Percentiles rank a stretch among this genome's conserved stretches.
phyloP scores from a whole-genome alignment of 352 stramenopile species.

The Phytophthora crassamura region DNA sequence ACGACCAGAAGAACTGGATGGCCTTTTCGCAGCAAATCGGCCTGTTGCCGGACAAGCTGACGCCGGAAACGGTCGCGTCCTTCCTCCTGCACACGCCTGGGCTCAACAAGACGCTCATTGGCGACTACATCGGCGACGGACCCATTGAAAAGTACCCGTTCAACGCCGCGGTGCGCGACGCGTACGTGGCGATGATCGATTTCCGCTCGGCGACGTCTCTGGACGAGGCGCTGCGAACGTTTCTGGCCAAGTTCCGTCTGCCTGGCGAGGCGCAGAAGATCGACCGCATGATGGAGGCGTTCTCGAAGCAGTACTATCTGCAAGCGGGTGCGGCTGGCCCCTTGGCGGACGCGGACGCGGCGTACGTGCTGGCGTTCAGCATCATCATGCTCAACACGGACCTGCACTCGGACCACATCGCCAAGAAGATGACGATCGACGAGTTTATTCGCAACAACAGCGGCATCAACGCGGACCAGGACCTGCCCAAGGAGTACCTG shows the following conservation, averaged over 20 bases:
- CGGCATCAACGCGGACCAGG: conserved; percentile 83
- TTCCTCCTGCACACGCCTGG: conserved; percentile 95
- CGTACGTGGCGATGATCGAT: conserved; percentile 94
- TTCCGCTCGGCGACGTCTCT: conserved; percentile 90
- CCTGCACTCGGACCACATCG: conserved; percentile 93
- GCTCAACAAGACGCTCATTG: conserved; percentile 94
- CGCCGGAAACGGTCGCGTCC: conserved; percentile 88
- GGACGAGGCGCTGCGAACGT: conserved; percentile 92
- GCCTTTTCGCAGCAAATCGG: conserved; percentile 89
- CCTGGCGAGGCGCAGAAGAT: conserved; percentile 99
- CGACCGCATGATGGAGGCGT: conserved; percentile 97
- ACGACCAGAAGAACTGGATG: conserved; percentile 93
- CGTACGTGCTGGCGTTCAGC: conserved; percentile 97
- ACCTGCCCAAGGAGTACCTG: conserved; percentile 78
- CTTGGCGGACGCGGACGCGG: conserved; percentile 91
- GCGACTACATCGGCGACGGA: conserved; percentile 96
- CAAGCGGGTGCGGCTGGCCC: conserved; percentile 67
- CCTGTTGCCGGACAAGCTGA: conserved; percentile 82
- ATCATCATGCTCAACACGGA: conserved; percentile 99
- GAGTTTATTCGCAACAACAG: conserved; percentile 91
- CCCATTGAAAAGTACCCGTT: conserved; percentile 97
- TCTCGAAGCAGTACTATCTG: conserved; percentile 93
- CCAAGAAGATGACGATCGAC: conserved; percentile 90
- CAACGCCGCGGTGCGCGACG: conserved; percentile 86
- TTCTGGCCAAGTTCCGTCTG: conserved; percentile 95